phyloP scores from a whole-genome alignment of 495 filamentous ascomycete species.

The Filosporella fistucella region DNA sequence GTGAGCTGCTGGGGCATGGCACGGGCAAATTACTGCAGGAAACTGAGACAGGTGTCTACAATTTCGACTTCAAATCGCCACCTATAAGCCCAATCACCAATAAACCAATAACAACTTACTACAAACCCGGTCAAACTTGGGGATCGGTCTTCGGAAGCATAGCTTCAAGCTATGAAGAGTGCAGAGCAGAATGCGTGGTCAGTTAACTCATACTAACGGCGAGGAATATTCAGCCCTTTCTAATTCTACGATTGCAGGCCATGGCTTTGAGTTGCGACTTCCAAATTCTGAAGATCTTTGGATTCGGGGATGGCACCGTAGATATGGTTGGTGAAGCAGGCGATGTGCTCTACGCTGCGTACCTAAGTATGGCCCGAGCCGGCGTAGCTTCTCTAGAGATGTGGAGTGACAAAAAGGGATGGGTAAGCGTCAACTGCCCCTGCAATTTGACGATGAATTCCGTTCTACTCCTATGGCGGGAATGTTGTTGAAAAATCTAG shows the following conservation, averaged over 20 bases:
- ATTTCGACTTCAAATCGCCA: slow-evolving; percentile 78
- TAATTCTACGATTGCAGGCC: too few relatives aligned
- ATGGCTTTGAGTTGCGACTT: slow-evolving; percentile 93
- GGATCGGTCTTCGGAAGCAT: slow-evolving; percentile 84
- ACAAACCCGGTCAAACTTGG: slow-evolving; percentile 94
- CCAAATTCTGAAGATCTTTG: slow-evolving; percentile 83
- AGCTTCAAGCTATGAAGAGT: slow-evolving; percentile 78
- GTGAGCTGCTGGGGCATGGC: slow-evolving; percentile 91
- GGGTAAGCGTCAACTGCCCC: too few relatives aligned
- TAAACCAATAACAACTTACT: slow-evolving; percentile 78
- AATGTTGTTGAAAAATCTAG: too few relatives aligned
- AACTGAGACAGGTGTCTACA: slow-evolving; percentile 72
- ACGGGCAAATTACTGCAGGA: slow-evolving; percentile 95
- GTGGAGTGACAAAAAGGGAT: slow-evolving; percentile 82
- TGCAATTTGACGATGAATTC: too few relatives aligned
- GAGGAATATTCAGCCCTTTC: too few relatives aligned
- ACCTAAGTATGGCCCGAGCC: slow-evolving; percentile 88
- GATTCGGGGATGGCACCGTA: slow-evolving; percentile 69
- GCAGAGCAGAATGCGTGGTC: slow-evolving; percentile 73
- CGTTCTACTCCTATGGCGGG: too few relatives aligned
- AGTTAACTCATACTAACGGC: too few relatives aligned
- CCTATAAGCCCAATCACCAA: slow-evolving; percentile 74
- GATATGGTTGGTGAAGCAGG: slow-evolving; percentile 74
- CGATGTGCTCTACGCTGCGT: slow-evolving; percentile 78
- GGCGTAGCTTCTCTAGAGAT: slow-evolving; percentile 81